These are phyloP conservation scores for Aspergillus diversus DNA, from an alignment of 495 filamentous ascomycete genomes.

Conservation along the genomic window DNA sequence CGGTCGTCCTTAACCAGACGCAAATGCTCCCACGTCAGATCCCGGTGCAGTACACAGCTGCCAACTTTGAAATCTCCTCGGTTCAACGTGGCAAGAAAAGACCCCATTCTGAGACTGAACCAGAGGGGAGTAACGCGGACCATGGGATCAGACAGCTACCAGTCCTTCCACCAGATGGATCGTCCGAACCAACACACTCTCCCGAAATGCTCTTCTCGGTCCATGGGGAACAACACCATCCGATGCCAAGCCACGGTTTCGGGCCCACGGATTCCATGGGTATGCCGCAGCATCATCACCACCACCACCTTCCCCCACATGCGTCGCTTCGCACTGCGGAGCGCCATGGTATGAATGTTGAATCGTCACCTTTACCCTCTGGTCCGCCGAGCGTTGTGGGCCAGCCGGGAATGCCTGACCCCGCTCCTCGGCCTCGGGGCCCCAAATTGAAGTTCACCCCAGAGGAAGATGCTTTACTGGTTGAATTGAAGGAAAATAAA, in stretches of 20 bases:
- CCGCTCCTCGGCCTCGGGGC: slow-evolving; percentile 73
- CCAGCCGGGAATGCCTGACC: slow-evolving; percentile 78
- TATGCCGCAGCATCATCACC: slow-evolving; percentile 64
- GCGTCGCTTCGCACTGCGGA: slow-evolving; percentile 45
- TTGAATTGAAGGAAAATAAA: slow-evolving; percentile 90
- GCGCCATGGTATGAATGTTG: slow-evolving; percentile 30
- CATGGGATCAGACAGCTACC: slow-evolving; percentile 34
- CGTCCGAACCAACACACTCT: slow-evolving; percentile 31
- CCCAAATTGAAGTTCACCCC: slow-evolving; percentile 90
- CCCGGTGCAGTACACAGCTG: slow-evolving; percentile 35
- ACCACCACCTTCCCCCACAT: slow-evolving; percentile 71
- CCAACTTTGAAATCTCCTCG: slow-evolving; percentile 35
- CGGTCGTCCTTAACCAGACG: slow-evolving; percentile 32
- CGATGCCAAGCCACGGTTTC: slow-evolving; percentile 35
- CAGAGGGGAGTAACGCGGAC: slow-evolving; percentile 31
- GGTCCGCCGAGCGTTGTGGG: slow-evolving; percentile 73
- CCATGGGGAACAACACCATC: slow-evolving; percentile 35
- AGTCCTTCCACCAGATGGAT: slow-evolving; percentile 34
- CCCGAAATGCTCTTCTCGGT: slow-evolving; percentile 39
- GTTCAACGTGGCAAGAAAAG: slow-evolving; percentile 38
- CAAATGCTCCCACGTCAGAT: slow-evolving; percentile 41
- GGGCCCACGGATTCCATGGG: slow-evolving; percentile 29
- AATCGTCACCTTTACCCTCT: slow-evolving; percentile 34
- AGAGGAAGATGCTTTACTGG: slow-evolving; percentile 81
- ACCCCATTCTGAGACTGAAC: slow-evolving; percentile 32